A percentile compares a stretch with the other conserved stretches of the same genome.
Evolutionary conservation across 495 filamentous ascomycete species (phyloP).

Genomic region (Lindgomyces ingoldianus): DNA sequence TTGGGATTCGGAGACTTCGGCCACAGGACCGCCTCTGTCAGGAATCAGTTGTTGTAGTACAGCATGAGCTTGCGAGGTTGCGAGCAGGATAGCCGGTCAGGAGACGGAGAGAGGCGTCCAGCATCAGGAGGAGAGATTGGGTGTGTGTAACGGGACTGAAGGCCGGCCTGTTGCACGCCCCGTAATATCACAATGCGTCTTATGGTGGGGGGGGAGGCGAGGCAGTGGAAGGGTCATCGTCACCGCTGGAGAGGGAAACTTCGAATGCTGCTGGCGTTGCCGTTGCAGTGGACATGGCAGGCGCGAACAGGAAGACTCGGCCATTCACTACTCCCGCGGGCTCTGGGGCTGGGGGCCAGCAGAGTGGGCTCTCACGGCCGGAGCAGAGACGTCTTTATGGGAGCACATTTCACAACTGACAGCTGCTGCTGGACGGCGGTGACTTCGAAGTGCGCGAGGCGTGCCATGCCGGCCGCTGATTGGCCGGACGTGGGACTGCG

Average conservation of each 20-base stretch:
- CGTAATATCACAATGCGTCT: slow-evolving; percentile 26
- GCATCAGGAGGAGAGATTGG: slow-evolving; percentile 7
- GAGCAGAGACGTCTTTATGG: background rate
- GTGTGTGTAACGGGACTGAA: slow-evolving; percentile 29
- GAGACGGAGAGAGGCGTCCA: slow-evolving; percentile 7
- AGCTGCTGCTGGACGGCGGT: slow-evolving; percentile 3
- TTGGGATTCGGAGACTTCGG: slow-evolving; percentile 1
- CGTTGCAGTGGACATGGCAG: slow-evolving; percentile 1
- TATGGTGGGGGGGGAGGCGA: slow-evolving; percentile 1
- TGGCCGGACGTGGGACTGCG: slow-evolving; percentile 1
- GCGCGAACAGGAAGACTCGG: background rate
- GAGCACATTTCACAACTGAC: slow-evolving; percentile 1
- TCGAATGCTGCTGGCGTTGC: background rate
- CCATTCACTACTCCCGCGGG: background rate
- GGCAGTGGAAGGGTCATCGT: background rate
- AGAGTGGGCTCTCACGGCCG: background rate
- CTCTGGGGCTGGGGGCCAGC: background rate
- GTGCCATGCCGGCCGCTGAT: slow-evolving; percentile 14
- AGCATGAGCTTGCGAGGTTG: slow-evolving; percentile 14
- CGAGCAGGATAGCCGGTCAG: slow-evolving; percentile 19
- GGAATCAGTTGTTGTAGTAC: slow-evolving; percentile 23
- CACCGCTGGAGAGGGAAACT: background rate
- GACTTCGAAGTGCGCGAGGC: slow-evolving; percentile 17
- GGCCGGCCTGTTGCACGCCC: slow-evolving; percentile 12
- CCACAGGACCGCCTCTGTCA: background rate